phyloP scores from a whole-genome alignment of 106 monocot species.

The Allium cepa region DNA sequence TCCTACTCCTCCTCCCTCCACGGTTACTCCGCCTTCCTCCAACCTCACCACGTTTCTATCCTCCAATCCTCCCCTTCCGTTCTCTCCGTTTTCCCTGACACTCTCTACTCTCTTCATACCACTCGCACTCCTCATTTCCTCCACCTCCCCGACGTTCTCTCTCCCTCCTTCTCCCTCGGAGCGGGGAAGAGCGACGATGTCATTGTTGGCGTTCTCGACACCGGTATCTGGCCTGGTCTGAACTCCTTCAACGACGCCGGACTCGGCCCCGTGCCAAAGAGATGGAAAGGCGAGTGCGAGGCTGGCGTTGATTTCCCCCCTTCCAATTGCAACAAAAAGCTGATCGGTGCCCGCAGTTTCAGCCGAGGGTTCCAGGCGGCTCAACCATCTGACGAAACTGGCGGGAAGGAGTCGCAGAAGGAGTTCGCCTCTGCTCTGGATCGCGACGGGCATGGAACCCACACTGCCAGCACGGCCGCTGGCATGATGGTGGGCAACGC shows the following conservation, averaged over 20 bases:
- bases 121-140: constrained; percentile 30
- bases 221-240: constrained; percentile 56
- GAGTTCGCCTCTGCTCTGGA: constrained; percentile 28
- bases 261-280: constrained; percentile 21
- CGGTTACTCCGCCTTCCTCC: constrained; percentile 25
- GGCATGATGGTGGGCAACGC: constrained; percentile 20
- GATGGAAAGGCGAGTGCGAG: constrained; percentile 43
- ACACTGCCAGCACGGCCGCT: constrained; percentile 31
- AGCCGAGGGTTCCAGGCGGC: constrained; percentile 29
- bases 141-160: not conserved
- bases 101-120: constrained; percentile 37
- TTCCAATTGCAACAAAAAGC: constrained; percentile 44
- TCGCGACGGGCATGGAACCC: constrained; percentile 41
- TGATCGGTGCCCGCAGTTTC: constrained; percentile 61
- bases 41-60: constrained; percentile 23
- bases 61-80: constrained; percentile 21
- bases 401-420: not conserved
- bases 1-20: constrained; percentile 26
- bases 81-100: constrained; percentile 20
- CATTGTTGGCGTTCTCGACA: constrained; percentile 51
- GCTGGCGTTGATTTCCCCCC: constrained; percentile 32
- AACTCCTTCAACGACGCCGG: constrained; percentile 34
- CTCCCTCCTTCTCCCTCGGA: constrained; percentile 4
- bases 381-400: not conserved
- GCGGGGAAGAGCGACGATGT: constrained; percentile 9